Evolutionary conservation across 805 yeast genomes (phyloP).

Genomic region (Kluyveromyces dobzhanskii): DNA sequence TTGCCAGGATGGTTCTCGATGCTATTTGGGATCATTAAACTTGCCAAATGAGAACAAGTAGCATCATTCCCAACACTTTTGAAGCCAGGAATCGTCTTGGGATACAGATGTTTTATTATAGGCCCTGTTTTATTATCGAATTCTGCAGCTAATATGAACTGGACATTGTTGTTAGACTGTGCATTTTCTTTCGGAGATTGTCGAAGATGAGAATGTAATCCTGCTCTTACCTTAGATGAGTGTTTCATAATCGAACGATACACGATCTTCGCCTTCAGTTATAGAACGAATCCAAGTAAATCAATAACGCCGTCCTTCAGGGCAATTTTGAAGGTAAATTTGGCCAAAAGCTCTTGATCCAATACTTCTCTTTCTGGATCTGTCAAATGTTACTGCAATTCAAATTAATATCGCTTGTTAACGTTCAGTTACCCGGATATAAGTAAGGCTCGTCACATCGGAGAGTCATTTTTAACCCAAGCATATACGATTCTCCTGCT

Average conservation of each 20-base stretch:
- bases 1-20: slow-evolving; percentile 40
- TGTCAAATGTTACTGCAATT: too few species aligned
- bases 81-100: slow-evolving; percentile 34
- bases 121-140: slow-evolving; percentile 77
- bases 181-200: slow-evolving; percentile 9
- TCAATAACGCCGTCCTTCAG: too few species aligned
- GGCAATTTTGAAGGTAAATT: too few species aligned
- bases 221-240: slow-evolving; percentile 9
- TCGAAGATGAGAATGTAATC: slow-evolving; percentile 7
- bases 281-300: too few species aligned
- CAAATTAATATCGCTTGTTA: too few species aligned
- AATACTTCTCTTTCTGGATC: too few species aligned
- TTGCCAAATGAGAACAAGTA: slow-evolving; percentile 31
- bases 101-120: slow-evolving; percentile 51
- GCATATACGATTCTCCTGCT: too few species aligned
- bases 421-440: too few species aligned
- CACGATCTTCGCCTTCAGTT: neutral
- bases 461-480: too few species aligned
- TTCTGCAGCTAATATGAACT: slow-evolving; percentile 61
- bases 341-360: too few species aligned
- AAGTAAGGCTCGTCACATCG: too few species aligned
- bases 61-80: slow-evolving; percentile 12
- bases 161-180: slow-evolving; percentile 31
- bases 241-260: slow-evolving; percentile 5
- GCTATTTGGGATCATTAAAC: slow-evolving; percentile 55